Conservation (phyloP, 345 rosid species). For the Streptanthus diversifolius region DNA sequence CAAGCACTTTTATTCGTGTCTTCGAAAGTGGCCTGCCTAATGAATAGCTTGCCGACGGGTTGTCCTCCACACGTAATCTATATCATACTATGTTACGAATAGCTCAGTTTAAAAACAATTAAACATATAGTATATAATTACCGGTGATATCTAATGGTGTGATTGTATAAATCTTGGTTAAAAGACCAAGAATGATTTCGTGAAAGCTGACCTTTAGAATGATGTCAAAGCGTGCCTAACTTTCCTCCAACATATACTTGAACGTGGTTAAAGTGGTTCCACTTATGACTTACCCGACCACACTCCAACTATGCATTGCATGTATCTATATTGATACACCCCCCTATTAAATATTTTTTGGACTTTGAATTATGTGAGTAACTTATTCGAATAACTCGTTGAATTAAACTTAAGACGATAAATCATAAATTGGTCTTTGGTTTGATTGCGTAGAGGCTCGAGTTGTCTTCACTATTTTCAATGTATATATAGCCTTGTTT, state of each 20-base stretch:
- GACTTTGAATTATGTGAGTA: not conserved
- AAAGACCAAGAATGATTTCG: constrained; percentile 27
- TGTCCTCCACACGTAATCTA: constrained; percentile 30
- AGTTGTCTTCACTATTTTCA: not conserved
- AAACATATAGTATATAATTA: not conserved
- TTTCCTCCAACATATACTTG: constrained; percentile 22
- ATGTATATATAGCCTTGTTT: not conserved
- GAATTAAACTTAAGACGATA: not conserved
- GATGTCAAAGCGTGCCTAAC: constrained; percentile 31
- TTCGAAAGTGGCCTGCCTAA: constrained; percentile 31
- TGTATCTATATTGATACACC: constrained; percentile 8
- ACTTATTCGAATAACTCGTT: not conserved
- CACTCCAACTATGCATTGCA: constrained; percentile 15
- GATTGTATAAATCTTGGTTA: constrained; percentile 12
- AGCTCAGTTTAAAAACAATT: not conserved
- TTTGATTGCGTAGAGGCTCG: not conserved
- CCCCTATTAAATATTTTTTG: not conserved
- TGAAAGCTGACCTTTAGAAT: constrained; percentile 34
- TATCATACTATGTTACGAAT: not conserved
- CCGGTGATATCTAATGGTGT: constrained; percentile 3
- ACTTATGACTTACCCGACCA: constrained; percentile 29
- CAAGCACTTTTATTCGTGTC: constrained; percentile 31
- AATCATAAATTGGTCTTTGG: not conserved
- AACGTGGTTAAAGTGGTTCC: constrained; percentile 30
- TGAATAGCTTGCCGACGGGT: constrained; percentile 37